Evolutionary conservation across 768 basidiomycete species (phyloP).

Genomic region (Lepiota venenata): DNA sequence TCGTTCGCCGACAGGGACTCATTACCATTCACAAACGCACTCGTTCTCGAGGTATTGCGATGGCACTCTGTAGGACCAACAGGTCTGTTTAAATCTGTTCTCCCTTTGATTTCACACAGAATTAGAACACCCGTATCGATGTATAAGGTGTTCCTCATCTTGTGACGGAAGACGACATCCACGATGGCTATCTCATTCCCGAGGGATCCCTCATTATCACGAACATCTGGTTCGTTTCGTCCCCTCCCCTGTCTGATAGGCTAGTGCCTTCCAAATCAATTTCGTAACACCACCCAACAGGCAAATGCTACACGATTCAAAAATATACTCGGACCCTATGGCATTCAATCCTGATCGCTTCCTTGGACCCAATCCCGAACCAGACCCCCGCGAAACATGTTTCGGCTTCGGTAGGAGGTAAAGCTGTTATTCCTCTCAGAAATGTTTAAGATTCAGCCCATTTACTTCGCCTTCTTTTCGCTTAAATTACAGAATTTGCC

Average conservation of each 20-base stretch:
- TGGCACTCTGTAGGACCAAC: constrained; percentile 33
- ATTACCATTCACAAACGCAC: constrained; percentile 38
- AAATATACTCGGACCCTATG: constrained; percentile 39
- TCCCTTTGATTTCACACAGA: background rate
- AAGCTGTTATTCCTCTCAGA: no score
- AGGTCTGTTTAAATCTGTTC: constrained; percentile 20
- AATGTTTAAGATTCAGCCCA: background rate
- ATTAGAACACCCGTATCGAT: no score
- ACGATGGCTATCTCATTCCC: constrained; percentile 41
- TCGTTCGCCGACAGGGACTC: constrained; percentile 33
- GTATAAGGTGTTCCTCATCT: constrained; percentile 35
- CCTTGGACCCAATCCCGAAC: constrained; percentile 35
- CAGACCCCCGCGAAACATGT: constrained; percentile 41
- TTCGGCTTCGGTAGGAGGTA: constrained; percentile 56
- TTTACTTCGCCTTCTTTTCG: background rate
- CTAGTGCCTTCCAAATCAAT: no score
- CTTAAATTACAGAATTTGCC: constrained; percentile 27
- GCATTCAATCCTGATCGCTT: constrained; percentile 47
- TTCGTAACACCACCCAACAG: constrained; percentile 13
- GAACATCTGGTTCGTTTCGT: constrained; percentile 32
- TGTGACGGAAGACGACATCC: constrained; percentile 38
- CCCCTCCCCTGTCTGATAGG: no score
- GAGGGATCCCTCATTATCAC: constrained; percentile 32
- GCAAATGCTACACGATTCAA: constrained; percentile 41
- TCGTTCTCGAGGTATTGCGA: constrained; percentile 34